A percentile compares a stretch with the other conserved stretches of the same genome.
Conservation (phyloP, 2,329 filamentous ascomycete genomes). For the Aspergillus chevalieri region DNA sequence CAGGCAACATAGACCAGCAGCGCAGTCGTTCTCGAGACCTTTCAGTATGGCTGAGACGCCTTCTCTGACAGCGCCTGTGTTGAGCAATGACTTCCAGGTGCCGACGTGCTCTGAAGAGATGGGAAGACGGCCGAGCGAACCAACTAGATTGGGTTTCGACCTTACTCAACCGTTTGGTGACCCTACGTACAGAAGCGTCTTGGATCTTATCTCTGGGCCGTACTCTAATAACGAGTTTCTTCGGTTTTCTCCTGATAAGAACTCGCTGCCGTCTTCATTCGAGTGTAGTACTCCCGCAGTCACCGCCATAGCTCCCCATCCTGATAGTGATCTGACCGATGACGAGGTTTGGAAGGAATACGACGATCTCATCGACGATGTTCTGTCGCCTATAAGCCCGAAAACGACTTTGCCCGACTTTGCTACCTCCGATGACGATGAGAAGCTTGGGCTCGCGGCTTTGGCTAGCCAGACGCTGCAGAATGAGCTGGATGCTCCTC, state of each 20-base stretch:
- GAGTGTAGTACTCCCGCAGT: conserved; percentile 61
- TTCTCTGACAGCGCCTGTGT: conserved; percentile 29
- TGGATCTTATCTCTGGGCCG: conserved; percentile 31
- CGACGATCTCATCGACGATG: conserved; percentile 75
- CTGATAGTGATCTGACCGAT: conserved; percentile 59
- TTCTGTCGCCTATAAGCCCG: conserved; percentile 45
- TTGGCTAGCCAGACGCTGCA: conserved; percentile 35
- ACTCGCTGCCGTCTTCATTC: conserved; percentile 61
- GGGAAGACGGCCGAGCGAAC: conserved; percentile 17
- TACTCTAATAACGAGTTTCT: conserved; percentile 59
- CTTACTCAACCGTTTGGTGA: conserved; percentile 29
- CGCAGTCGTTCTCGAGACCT: conserved; percentile 79
- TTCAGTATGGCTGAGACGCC: conserved; percentile 53
- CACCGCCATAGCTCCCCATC: conserved; percentile 60
- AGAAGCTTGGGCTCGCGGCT: conserved; percentile 32
- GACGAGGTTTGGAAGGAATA: conserved; percentile 96
- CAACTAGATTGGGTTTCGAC: conserved; percentile 19
- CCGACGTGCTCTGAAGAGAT: conserved; percentile 17
- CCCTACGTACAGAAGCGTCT: conserved; percentile 22
- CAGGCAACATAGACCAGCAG: conserved; percentile 59
- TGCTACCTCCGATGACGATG: conserved; percentile 12
- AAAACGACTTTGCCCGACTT: conserved; percentile 10
- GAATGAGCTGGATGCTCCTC: conserved; percentile 24
- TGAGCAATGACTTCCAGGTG: conserved; percentile 16
- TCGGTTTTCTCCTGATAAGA: conserved; percentile 65